These are phyloP conservation scores for Plasmopara viticola DNA, from an alignment of 352 stramenopile genomes.

Conservation along the genomic window DNA sequence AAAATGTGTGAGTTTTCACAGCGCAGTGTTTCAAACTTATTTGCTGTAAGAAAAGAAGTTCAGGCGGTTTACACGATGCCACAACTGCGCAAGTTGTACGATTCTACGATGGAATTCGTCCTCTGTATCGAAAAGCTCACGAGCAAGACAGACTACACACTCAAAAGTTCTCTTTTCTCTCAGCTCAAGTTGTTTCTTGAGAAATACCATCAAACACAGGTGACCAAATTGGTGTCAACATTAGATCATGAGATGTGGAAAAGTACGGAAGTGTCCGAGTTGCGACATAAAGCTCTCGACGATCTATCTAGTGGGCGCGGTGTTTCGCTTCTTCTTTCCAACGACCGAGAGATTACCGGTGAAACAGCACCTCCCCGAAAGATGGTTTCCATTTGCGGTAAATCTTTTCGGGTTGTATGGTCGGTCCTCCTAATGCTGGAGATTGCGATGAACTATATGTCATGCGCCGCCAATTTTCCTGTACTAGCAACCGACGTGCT, in stretches of 20 bases:
- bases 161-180: slow-evolving; percentile 89
- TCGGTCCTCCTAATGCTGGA: slow-evolving; percentile 93
- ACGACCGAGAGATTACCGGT: slow-evolving; percentile 56
- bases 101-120: slow-evolving; percentile 91
- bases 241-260: slow-evolving; percentile 94
- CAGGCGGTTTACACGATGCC: slow-evolving; percentile 85
- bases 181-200: slow-evolving; percentile 95
- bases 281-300: slow-evolving; percentile 86
- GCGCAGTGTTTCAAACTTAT: slow-evolving; percentile 80
- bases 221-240: slow-evolving; percentile 89
- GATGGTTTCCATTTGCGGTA: slow-evolving; percentile 87
- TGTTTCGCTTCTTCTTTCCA: slow-evolving; percentile 62
- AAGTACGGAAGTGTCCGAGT: slow-evolving; percentile 88
- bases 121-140: slow-evolving; percentile 88
- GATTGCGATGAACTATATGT: slow-evolving; percentile 95
- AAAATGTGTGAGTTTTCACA: slow-evolving; percentile 86
- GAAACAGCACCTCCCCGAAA: slow-evolving; percentile 69
- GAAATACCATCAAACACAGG: slow-evolving; percentile 90
- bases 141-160: slow-evolving; percentile 87
- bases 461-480: slow-evolving; percentile 90
- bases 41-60: slow-evolving; percentile 83
- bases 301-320: slow-evolving; percentile 89
- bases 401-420: slow-evolving; percentile 94
- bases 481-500: slow-evolving; percentile 92
- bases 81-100: slow-evolving; percentile 93